Evolutionary conservation across 805 yeast genomes (phyloP).

Genomic region (Starmerella powellii): DNA sequence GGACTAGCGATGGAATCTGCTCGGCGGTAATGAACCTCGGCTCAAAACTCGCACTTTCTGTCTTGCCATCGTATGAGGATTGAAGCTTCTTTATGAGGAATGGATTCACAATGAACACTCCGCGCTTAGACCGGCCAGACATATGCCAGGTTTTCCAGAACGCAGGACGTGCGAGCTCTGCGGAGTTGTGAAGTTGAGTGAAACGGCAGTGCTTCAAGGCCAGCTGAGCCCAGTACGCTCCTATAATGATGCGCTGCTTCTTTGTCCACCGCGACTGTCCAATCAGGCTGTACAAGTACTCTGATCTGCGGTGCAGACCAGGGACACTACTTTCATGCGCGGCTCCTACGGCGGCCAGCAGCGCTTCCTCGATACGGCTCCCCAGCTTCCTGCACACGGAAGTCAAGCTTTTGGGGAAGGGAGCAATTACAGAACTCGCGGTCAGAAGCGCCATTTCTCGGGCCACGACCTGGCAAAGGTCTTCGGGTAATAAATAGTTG

Average conservation of each 20-base stretch:
- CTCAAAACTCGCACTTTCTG: slow-evolving; percentile 62
- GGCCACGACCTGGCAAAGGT: slow-evolving; percentile 12
- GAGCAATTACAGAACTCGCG: neutral
- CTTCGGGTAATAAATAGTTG: neutral
- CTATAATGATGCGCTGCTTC: slow-evolving; percentile 31
- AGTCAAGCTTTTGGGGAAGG: slow-evolving; percentile 13
- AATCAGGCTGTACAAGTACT: slow-evolving; percentile 9
- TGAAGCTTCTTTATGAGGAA: slow-evolving; percentile 62
- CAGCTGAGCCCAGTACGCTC: slow-evolving; percentile 12
- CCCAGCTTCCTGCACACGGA: slow-evolving; percentile 16
- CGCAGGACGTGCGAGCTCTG: slow-evolving; percentile 39
- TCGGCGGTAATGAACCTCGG: slow-evolving; percentile 40
- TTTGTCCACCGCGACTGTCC: slow-evolving; percentile 29
- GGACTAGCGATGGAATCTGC: slow-evolving; percentile 69
- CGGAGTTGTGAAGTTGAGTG: slow-evolving; percentile 32
- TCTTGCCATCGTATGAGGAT: slow-evolving; percentile 13
- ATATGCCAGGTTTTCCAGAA: slow-evolving; percentile 54
- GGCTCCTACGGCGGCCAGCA: slow-evolving; percentile 4
- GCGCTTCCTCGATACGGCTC: slow-evolving; percentile 5
- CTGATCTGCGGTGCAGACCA: slow-evolving; percentile 5
- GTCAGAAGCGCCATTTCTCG: slow-evolving; percentile 6
- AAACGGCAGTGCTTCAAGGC: slow-evolving; percentile 26
- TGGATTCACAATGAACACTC: slow-evolving; percentile 76
- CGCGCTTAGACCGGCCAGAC: slow-evolving; percentile 44
- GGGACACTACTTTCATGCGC: neutral